Conservation (phyloP, 352 stramenopile genomes). For the Phytophthora syringae region DNA sequence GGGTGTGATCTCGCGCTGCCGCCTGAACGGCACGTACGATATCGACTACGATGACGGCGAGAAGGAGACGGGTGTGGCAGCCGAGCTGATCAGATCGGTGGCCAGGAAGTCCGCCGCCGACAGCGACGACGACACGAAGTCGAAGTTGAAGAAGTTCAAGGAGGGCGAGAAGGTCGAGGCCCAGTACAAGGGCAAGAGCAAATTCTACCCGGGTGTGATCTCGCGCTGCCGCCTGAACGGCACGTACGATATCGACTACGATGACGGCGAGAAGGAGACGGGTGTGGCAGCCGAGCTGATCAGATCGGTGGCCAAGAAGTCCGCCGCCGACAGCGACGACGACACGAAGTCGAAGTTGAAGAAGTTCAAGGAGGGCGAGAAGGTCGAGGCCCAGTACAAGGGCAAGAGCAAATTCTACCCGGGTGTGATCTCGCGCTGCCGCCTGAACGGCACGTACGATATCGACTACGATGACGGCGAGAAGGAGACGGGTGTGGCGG, state of each 20-base stretch:
- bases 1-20: slow-evolving; percentile 64
- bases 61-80: slow-evolving; percentile 58
- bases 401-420: slow-evolving; percentile 32
- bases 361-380: slow-evolving; percentile 28
- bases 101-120: slow-evolving; percentile 26
- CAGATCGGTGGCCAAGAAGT: slow-evolving; percentile 21
- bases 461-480: slow-evolving; percentile 30
- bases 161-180: slow-evolving; percentile 60
- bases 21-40: slow-evolving; percentile 76
- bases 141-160: slow-evolving; percentile 31
- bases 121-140: slow-evolving; percentile 26
- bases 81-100: slow-evolving; percentile 42
- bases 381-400: slow-evolving; percentile 32
- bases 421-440: slow-evolving; percentile 26
- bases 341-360: slow-evolving; percentile 22
- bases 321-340: slow-evolving; percentile 22
- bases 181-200: slow-evolving; percentile 64
- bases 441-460: slow-evolving; percentile 30
- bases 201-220: slow-evolving; percentile 71
- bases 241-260: slow-evolving; percentile 33
- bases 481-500: slow-evolving; percentile 29
- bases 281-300: slow-evolving; percentile 27
- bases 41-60: slow-evolving; percentile 87
- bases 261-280: slow-evolving; percentile 31
- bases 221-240: slow-evolving; percentile 36